Percentiles rank a stretch among this genome's conserved stretches.
These are phyloP conservation scores for Rhodamnia rubescens DNA, from an alignment of 345 rosid genomes.

Conservation along the genomic window DNA sequence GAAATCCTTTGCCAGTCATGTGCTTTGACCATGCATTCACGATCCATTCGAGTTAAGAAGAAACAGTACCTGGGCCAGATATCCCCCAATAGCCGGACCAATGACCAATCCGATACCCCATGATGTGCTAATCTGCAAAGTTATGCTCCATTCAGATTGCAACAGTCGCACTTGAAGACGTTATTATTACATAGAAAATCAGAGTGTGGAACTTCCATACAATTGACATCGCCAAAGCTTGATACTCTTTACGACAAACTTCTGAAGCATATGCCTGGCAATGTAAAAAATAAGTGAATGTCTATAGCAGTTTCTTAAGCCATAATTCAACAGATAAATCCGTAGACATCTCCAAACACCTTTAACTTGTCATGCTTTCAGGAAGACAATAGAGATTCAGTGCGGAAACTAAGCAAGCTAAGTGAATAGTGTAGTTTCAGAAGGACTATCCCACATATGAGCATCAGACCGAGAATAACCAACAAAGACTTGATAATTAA, in stretches of 20 bases:
- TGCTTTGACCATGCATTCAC: background rate
- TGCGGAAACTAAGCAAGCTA: background rate
- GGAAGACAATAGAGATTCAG: background rate
- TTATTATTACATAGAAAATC: background rate
- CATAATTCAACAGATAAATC: background rate
- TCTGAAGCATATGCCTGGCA: slow-evolving; percentile 81
- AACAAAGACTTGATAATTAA: background rate
- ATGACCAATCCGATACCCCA: slow-evolving; percentile 70
- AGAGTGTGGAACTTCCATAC: slow-evolving; percentile 25
- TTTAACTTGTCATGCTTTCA: background rate
- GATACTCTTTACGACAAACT: slow-evolving; percentile 56
- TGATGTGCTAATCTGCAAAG: slow-evolving; percentile 56
- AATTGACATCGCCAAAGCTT: slow-evolving; percentile 58
- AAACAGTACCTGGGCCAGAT: slow-evolving; percentile 58
- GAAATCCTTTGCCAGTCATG: background rate
- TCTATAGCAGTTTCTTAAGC: background rate
- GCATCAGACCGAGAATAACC: background rate
- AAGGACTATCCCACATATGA: background rate
- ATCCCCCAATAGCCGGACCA: slow-evolving; percentile 85
- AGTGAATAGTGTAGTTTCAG: background rate
- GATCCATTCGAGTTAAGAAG: background rate
- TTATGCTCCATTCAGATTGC: background rate
- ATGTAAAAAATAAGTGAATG: background rate
- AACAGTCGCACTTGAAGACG: background rate
- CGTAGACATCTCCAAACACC: background rate